Conservation (phyloP, 768 basidiomycete species). For the Dioszegia hungarica region DNA sequence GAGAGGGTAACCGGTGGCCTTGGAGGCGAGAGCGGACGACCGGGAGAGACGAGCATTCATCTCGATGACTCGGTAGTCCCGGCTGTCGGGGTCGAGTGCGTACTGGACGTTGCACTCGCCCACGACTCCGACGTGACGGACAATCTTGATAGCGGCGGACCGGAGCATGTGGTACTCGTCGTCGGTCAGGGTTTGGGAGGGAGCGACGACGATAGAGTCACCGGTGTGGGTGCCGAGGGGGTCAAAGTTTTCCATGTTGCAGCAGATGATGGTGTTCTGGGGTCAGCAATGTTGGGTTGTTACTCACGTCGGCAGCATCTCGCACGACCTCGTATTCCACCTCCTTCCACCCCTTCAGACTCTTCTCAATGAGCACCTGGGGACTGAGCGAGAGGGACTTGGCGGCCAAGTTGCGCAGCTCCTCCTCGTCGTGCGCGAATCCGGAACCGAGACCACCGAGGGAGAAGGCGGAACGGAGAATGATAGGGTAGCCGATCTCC, state of each 20-base stretch:
- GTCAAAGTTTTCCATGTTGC: slow-evolving; percentile 83
- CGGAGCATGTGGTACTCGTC: slow-evolving; percentile 99
- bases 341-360: slow-evolving; percentile 99
- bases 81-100: slow-evolving; percentile 84
- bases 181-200: slow-evolving; percentile 94
- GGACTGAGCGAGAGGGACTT: slow-evolving; percentile 85
- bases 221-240: slow-evolving; percentile 98
- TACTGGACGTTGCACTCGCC: slow-evolving; percentile 63
- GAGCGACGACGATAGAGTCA: slow-evolving; percentile 98
- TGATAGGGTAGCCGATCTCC: slow-evolving; percentile 92
- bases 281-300: slow-evolving; percentile 11
- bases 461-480: slow-evolving; percentile 88
- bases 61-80: slow-evolving; percentile 97
- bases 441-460: slow-evolving; percentile 97
- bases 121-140: slow-evolving; percentile 57
- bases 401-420: slow-evolving; percentile 88
- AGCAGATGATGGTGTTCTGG: slow-evolving; percentile 98
- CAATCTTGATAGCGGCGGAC: slow-evolving; percentile 91
- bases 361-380: slow-evolving; percentile 93
- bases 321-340: slow-evolving; percentile 98
- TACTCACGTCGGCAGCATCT: slow-evolving; percentile 86
- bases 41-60: slow-evolving; percentile 81
- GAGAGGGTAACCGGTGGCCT: slow-evolving; percentile 97
- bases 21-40: slow-evolving; percentile 92
- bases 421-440: slow-evolving; percentile 90